A percentile compares a stretch with the other conserved stretches of the same genome.
These are phyloP conservation scores for Spathaspora gorwiae DNA, from an alignment of 805 yeast genomes.

Conservation along the genomic window DNA sequence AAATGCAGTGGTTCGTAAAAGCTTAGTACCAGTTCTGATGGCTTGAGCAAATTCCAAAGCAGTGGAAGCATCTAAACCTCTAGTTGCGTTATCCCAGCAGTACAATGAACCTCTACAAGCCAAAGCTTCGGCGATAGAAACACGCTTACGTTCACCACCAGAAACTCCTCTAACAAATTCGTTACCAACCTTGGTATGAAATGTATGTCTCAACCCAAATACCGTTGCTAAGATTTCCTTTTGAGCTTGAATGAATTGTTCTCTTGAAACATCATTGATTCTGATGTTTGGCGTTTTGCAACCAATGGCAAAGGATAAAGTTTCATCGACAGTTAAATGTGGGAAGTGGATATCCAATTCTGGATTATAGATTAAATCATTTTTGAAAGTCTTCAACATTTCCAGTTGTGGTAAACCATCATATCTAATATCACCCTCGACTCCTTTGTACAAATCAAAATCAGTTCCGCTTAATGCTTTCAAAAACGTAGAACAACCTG, in stretches of 20 bases:
- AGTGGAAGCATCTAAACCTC: constrained; percentile 31
- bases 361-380: constrained; percentile 55
- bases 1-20: constrained; percentile 52
- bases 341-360: constrained; percentile 74
- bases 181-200: constrained; percentile 27
- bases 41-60: constrained; percentile 28
- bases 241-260: constrained; percentile 39
- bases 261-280: constrained; percentile 42
- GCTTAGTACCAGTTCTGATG: constrained; percentile 32
- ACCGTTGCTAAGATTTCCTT: constrained; percentile 25
- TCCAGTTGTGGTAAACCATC: constrained; percentile 59
- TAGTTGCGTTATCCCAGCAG: constrained; percentile 32
- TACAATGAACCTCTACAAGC: constrained; percentile 38
- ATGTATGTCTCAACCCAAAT: constrained; percentile 27
- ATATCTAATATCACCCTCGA: constrained; percentile 41
- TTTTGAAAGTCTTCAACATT: constrained; percentile 53
- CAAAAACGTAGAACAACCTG: constrained; percentile 40
- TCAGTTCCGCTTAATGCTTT: constrained; percentile 23
- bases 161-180: constrained; percentile 58
- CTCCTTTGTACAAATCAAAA: constrained; percentile 17
- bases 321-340: constrained; percentile 68
- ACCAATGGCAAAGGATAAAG: constrained; percentile 65
- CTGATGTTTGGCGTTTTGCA: constrained; percentile 61
- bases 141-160: constrained; percentile 74
- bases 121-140: constrained; percentile 64